Evolutionary conservation across 257 asterid genomes (phyloP).

Genomic region (Anisodus acutangulus): DNA sequence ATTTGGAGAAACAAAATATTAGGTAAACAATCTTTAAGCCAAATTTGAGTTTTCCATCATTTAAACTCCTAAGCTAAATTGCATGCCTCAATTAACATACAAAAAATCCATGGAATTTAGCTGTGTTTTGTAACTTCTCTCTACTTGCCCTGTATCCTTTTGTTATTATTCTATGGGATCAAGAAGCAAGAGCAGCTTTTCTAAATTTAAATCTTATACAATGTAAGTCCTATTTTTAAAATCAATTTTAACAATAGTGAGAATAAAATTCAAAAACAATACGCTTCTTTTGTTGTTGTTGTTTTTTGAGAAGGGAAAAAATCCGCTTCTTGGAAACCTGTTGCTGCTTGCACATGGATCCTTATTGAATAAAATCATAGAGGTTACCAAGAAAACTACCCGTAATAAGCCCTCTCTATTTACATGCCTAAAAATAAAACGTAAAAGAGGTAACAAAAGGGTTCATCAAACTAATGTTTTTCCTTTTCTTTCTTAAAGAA

Average conservation of each 20-base stretch:
- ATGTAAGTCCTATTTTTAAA: neutral
- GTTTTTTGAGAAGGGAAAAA: no score
- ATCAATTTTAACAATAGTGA: neutral
- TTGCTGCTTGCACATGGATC: conserved; percentile 13
- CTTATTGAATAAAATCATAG: neutral
- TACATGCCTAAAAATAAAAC: neutral
- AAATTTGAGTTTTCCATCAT: conserved; percentile 13
- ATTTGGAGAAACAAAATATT: conserved; percentile 9
- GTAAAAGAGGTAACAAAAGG: conserved; percentile 8
- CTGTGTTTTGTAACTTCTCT: neutral
- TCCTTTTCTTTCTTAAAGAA: neutral
- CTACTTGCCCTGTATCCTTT: neutral
- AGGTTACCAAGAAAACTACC: conserved; percentile 10
- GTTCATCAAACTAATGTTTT: neutral
- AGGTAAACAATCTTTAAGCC: neutral
- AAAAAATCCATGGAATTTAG: neutral
- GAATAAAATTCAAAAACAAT: neutral
- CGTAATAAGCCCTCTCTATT: neutral
- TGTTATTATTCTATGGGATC: neutral
- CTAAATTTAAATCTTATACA: neutral
- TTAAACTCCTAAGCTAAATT: neutral
- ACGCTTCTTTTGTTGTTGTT: neutral
- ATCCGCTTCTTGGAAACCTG: neutral
- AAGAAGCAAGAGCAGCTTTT: conserved; percentile 2
- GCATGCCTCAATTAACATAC: neutral